These are phyloP conservation scores for Neofusicoccum parvum DNA, from an alignment of 2,329 filamentous ascomycete species.

Conservation along the genomic window DNA sequence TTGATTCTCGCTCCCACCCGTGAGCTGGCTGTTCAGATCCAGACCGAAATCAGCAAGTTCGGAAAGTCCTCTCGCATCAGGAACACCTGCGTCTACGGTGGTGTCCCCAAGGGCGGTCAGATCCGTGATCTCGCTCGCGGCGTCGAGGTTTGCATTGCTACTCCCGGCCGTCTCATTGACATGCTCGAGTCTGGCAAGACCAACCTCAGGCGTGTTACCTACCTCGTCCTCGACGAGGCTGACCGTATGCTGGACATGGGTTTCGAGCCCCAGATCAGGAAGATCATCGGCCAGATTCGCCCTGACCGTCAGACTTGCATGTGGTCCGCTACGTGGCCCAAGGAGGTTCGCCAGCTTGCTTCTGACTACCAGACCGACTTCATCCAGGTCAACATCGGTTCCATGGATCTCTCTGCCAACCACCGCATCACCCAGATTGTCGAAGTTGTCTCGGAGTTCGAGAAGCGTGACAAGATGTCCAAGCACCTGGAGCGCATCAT, in stretches of 20 bases:
- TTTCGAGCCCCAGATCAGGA: slow-evolving; percentile 99
- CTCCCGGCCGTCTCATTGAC: slow-evolving; percentile 94
- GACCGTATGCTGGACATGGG: slow-evolving; percentile 99
- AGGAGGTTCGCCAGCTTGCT: slow-evolving; percentile 92
- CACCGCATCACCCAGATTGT: slow-evolving; percentile 98
- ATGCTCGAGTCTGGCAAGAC: slow-evolving; percentile 98
- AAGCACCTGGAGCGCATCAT: slow-evolving; percentile 98
- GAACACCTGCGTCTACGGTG: slow-evolving; percentile 98
- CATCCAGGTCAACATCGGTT: slow-evolving; percentile 98
- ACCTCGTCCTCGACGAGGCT: slow-evolving; percentile 96
- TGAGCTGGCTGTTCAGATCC: slow-evolving; percentile 97
- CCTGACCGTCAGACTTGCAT: slow-evolving; percentile 98
- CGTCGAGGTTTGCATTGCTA: slow-evolving; percentile 98
- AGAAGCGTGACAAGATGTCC: slow-evolving; percentile 97
- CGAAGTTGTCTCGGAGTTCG: slow-evolving; percentile 91
- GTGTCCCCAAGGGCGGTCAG: slow-evolving; percentile 96
- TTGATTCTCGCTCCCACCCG: slow-evolving; percentile 94
- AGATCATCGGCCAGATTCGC: slow-evolving; percentile 96
- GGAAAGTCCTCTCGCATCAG: slow-evolving; percentile 96
- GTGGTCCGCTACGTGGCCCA: slow-evolving; percentile 99
- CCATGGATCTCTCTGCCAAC: slow-evolving; percentile 93
- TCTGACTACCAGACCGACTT: slow-evolving; percentile 91
- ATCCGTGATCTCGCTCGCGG: slow-evolving; percentile 93
- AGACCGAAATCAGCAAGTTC: slow-evolving; percentile 98
- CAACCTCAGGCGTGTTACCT: slow-evolving; percentile 95